Conservation (phyloP, 805 yeast genomes). For the Spathaspora passalidarum region DNA sequence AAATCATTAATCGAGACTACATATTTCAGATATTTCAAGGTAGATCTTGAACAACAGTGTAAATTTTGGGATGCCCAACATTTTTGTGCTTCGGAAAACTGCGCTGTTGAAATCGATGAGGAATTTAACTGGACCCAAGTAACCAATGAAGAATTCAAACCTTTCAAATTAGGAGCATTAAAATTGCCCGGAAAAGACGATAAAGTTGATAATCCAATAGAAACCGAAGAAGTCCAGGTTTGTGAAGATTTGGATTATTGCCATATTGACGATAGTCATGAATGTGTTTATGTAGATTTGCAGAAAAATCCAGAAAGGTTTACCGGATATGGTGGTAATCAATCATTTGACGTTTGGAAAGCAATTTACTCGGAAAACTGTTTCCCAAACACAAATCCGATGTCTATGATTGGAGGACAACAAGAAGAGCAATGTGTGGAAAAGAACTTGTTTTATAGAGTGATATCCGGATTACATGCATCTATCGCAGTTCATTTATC, state of each 20-base stretch:
- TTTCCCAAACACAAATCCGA: slow-evolving; percentile 52
- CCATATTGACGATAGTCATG: slow-evolving; percentile 61
- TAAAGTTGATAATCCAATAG: slow-evolving; percentile 9
- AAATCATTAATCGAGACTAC: slow-evolving; percentile 61
- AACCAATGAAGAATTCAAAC: slow-evolving; percentile 58
- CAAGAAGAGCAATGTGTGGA: slow-evolving; percentile 63
- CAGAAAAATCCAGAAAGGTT: slow-evolving; percentile 91
- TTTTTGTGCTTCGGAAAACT: slow-evolving; percentile 80
- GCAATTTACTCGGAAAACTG: slow-evolving; percentile 92
- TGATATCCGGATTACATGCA: slow-evolving; percentile 92
- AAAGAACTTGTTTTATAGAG: slow-evolving; percentile 81
- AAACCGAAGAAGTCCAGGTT: slow-evolving; percentile 11
- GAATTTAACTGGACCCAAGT: slow-evolving; percentile 66
- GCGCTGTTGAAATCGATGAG: slow-evolving; percentile 81
- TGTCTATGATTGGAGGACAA: slow-evolving; percentile 26
- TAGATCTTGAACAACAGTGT: slow-evolving; percentile 79
- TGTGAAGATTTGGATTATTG: slow-evolving; percentile 62
- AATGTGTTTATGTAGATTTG: slow-evolving; percentile 81
- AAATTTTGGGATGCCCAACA: slow-evolving; percentile 84
- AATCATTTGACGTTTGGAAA: slow-evolving; percentile 88
- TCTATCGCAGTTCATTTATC: slow-evolving; percentile 91
- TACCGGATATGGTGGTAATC: slow-evolving; percentile 94
- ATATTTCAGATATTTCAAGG: slow-evolving; percentile 83
- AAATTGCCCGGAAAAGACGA: slow-evolving; percentile 20
- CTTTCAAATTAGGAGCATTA: slow-evolving; percentile 60